A percentile compares a stretch with the other conserved stretches of the same genome.
These are phyloP conservation scores for Camelina hispida DNA, from an alignment of 345 rosid species.

Conservation along the genomic window DNA sequence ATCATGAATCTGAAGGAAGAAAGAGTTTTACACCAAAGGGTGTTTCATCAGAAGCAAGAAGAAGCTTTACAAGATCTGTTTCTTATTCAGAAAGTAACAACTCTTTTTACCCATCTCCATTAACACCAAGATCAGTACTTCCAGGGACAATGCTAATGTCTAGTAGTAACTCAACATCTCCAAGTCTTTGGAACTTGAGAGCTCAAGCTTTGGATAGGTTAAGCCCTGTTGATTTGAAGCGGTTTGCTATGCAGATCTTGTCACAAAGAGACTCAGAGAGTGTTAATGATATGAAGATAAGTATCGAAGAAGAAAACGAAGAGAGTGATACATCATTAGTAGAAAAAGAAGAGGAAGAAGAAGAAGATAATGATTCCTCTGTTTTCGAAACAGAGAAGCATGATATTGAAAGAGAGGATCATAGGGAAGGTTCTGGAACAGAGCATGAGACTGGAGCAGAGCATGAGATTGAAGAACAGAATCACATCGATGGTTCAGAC, in stretches of 20 bases:
- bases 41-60: conserved; percentile 35
- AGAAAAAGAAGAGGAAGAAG: too few species aligned
- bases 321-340: background rate
- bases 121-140: conserved; percentile 52
- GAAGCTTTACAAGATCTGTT: conserved; percentile 42
- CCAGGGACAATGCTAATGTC: conserved; percentile 37
- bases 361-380: background rate
- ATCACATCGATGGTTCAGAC: background rate
- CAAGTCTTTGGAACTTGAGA: conserved; percentile 55
- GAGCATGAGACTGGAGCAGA: conserved; percentile 7
- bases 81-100: conserved; percentile 49
- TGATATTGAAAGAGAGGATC: background rate
- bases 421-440: background rate
- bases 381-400: conserved; percentile 24
- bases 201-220: conserved; percentile 72
- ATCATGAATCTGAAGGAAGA: conserved; percentile 47
- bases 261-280: conserved; percentile 43
- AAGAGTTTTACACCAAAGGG: conserved; percentile 37
- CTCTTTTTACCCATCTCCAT: conserved; percentile 49
- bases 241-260: conserved; percentile 52
- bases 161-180: conserved; percentile 45
- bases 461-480: background rate
- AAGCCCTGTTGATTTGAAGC: conserved; percentile 71
- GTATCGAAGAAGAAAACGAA: conserved; percentile 35
- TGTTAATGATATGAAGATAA: conserved; percentile 30